Base-by-base conservation (phyloP, 1,139 yeast species). In the Geotrichum bryndzae region DNA sequence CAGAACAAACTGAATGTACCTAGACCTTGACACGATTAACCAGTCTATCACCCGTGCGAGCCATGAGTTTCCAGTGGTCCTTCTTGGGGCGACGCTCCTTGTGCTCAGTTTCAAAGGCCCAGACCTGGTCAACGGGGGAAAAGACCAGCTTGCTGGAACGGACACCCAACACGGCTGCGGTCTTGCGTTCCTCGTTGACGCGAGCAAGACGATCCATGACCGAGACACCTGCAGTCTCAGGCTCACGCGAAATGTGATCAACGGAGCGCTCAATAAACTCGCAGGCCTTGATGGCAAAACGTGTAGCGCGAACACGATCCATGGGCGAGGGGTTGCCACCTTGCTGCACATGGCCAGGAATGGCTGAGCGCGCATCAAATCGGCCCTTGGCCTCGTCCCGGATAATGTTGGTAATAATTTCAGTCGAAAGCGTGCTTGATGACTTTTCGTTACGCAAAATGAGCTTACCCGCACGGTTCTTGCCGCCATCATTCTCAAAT, bases 321-420 rank as follows among this genome's bases (percentile, higher is more conserved):
- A 91, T 89, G 7, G 98, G 90, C 3, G 97, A 88, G 51, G 99
- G 99, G 60, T 86, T 84, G 64, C 96, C 96, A 75, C 99, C 99
- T 77, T 94, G 99, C 80, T 94, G 99, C 60, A 91, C 96, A 73
- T 94, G 99, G 35, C 99, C 99, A 15, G 99, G 99, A 61, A 92
- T 86, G 18, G 99, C 98, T 3, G 96, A 91, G 76, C 96, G 87
- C 23, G 96, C 89, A 71, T 92, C 97, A 72, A 91, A 94, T 65
- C 82, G 80, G 58, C 88, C 87, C 59, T 82, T 79, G 53, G 91
- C 84, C 70, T 90, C 94, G 66, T 88, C 87, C 67, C 85, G 84
- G 69, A 92, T 85, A 66, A 94, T 90, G 63, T 89, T 86, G 38
- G 96, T 91, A 69, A 94, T 81, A 65, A 88, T 81, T 65, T 88